Evolutionary conservation across 2,329 filamentous ascomycete species (phyloP).

Genomic region (Niveomyces coronatus): DNA sequence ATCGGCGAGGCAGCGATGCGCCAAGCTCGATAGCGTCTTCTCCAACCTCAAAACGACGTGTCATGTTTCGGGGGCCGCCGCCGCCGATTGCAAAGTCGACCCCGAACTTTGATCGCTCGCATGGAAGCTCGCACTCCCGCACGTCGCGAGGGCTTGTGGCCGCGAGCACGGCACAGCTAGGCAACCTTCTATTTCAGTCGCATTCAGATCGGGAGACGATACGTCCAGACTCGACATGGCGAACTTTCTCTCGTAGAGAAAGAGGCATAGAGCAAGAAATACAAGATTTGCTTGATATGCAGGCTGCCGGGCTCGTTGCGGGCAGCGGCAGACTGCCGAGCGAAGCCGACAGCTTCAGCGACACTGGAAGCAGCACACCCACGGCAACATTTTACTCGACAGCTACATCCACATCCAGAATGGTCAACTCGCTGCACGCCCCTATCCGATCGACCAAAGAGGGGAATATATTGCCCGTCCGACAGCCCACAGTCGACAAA

Average conservation of each 20-base stretch:
- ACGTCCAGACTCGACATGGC: constrained; percentile 35
- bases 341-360: constrained; percentile 24
- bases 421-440: constrained; percentile 32
- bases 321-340: constrained; percentile 21
- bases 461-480: constrained; percentile 48
- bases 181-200: constrained; percentile 30
- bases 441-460: constrained; percentile 26
- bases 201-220: constrained; percentile 16
- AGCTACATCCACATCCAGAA: constrained; percentile 28
- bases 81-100: constrained; percentile 39
- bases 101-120: constrained; percentile 18
- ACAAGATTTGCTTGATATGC: constrained; percentile 38
- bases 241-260: constrained; percentile 35
- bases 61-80: constrained; percentile 38
- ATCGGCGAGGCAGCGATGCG: constrained; percentile 13
- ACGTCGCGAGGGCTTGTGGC: constrained; percentile 13
- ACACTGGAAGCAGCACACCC: constrained; percentile 31
- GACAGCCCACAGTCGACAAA: constrained; percentile 40
- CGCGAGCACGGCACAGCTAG: constrained; percentile 13
- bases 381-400: constrained; percentile 30
- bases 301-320: constrained; percentile 33
- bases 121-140: constrained; percentile 11
- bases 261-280: constrained; percentile 35
- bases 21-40: constrained; percentile 21
- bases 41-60: constrained; percentile 21